These are phyloP conservation scores for Paragyromitra xinjiangensis DNA, from an alignment of 495 filamentous ascomycete species.

Conservation along the genomic window DNA sequence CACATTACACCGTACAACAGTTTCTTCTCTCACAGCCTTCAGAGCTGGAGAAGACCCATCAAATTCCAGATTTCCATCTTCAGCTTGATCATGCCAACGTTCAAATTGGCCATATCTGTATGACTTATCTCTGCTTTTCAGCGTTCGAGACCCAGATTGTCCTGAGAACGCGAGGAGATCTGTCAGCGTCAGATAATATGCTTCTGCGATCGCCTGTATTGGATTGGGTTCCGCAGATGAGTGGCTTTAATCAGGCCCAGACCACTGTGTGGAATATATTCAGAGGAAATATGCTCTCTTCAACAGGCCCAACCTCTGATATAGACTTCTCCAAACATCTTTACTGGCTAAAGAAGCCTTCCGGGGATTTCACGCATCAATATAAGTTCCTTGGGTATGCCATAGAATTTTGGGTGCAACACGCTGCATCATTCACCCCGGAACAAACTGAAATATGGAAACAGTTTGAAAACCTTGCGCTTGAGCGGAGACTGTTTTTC, in stretches of 20 bases:
- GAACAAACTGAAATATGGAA: background rate
- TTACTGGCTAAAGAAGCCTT: background rate
- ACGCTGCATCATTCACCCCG: background rate
- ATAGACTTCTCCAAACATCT: slow-evolving; percentile 9
- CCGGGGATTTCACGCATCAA: background rate
- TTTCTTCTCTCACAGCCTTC: slow-evolving; percentile 13
- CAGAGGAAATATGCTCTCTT: background rate
- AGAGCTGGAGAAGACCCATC: background rate
- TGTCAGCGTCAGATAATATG: background rate
- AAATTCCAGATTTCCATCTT: background rate
- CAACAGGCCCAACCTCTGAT: background rate
- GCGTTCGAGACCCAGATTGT: background rate
- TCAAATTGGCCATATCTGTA: slow-evolving; percentile 1
- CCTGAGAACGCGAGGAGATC: background rate
- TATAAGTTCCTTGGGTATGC: slow-evolving; percentile 12
- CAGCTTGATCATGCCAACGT: background rate
- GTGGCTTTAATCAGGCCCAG: background rate
- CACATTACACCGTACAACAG: slow-evolving; percentile 20
- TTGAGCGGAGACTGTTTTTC: slow-evolving; percentile 2
- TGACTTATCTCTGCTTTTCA: slow-evolving; percentile 17
- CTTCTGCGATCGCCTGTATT: background rate
- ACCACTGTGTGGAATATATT: slow-evolving; percentile 9
- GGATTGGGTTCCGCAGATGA: slow-evolving; percentile 10
- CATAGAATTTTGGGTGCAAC: background rate
- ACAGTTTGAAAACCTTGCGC: background rate